Base-by-base conservation (phyloP, 495 filamentous ascomycete genomes). In the Daldinia vernicosa region DNA sequence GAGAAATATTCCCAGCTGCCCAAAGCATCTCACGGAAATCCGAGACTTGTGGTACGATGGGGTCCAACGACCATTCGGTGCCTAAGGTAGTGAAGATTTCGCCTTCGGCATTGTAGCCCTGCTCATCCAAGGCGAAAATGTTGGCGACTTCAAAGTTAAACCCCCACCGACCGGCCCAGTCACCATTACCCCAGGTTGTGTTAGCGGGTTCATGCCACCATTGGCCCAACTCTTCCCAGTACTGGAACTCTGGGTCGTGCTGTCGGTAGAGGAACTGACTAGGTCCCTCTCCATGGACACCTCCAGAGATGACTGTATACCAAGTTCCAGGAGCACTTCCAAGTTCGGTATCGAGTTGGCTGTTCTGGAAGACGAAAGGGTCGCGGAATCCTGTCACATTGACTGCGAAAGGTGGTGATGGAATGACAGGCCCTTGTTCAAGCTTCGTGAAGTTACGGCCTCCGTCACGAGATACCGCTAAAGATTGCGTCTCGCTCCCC, bases 401-500 rank as follows among this genome's bases (percentile, higher is more conserved):
- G 27, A 61, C 50, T 22, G 65, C 62, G 39, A 72, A 75, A 37
- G 77, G 77, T 4, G 77, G 76, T 7, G 61, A 65, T 9, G 67
- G 67, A 17, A 79, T 65, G 2, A 71, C 66, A 6, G 77, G 77
- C 24, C 77, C 77, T 37, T 73, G 70, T 28, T 75, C 55, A 37
- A 76, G 75, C 30, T 77, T 77, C 26, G 76, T 74, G 60, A 77
- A 79, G 52, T 74, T 74, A 12, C 32, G 67, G 3, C 77, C 77
- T 30, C 71, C 76, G 56, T 79, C 74, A 9, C 32, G 45, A 32
- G 77, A 79, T 43, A 78, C 74, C 5, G 77, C 77, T 22, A 79
- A 63, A 22, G 77, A 79, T 43, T 79, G 77, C 8, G 74, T 75
- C 51, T 79, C 77, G 59, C 77, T 76, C 28, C 77, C 77, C 26